Evolutionary conservation across 2,329 filamentous ascomycete genomes (phyloP), one percentile per base, ranked within the genome.

Genomic region (Dactylellina sp.): DNA sequence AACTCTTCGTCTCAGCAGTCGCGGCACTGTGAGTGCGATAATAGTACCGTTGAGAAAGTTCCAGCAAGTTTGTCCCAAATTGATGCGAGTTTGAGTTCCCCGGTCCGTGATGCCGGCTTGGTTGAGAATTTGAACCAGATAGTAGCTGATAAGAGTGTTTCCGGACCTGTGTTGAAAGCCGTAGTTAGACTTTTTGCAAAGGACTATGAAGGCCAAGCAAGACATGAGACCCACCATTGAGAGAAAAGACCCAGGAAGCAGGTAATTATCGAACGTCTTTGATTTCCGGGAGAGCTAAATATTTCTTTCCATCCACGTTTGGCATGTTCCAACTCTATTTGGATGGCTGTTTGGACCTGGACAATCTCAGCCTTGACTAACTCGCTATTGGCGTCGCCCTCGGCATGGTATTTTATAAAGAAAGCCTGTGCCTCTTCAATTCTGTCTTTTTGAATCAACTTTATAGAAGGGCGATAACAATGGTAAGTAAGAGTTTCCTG

Each of bases 341-440:
- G 82, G 77, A 88, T 85, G 0, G 87, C 86, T 2, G 84, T 83
- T 55, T 84, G 81, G 76, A 89, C 89, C 78, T 89, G 86, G 0
- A 83, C 83, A 77, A 88, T 85, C 77, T 89, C 88, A 7, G 85
- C 86, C 57, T 84, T 82, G 24, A 88, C 86, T 11, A 88, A 83
- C 11, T 83, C 80, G 0, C 84, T 86, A 35, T 82, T 79, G 5
- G 77, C 77, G 55, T 87, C 82, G 1, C 84, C 86, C 76, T 87
- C 86, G 16, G 85, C 85, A 75, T 86, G 68, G 32, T 65, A 72
- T 42, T 80, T 81, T 40, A 77, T 75, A 11, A 81, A 78, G 25
- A 81, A 78, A 0, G 78, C 76, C 12, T 77, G 78, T 3, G 78
- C 78, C 52, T 79, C 78, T 25, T 78, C 76, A 20, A 61, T 52